phyloP scores from a whole-genome alignment of 768 basidiomycete genomes.

The Agaricus sinodeliciosus region DNA sequence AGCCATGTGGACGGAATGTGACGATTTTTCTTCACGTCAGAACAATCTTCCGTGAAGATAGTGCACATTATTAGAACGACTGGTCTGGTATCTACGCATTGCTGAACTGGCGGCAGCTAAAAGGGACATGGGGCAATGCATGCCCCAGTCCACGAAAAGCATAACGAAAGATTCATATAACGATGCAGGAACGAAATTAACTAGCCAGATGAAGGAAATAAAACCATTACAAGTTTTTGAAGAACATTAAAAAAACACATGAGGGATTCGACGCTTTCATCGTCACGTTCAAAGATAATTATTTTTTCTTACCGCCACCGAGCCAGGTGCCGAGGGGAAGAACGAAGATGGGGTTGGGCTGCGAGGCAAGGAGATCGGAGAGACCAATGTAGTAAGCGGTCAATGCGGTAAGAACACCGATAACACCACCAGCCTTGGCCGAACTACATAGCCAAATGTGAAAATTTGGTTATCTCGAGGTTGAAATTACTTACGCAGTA shows the following conservation, averaged over 20 bases:
- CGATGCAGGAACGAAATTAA: too few species aligned
- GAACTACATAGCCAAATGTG: constrained; percentile 16
- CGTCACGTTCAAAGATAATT: not conserved
- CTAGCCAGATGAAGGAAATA: too few species aligned
- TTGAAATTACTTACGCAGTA: constrained; percentile 19
- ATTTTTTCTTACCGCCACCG: constrained; percentile 15
- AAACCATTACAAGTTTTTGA: not conserved
- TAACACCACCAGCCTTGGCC: constrained; percentile 36
- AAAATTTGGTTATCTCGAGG: not conserved
- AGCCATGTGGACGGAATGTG: not conserved
- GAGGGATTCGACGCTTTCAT: not conserved
- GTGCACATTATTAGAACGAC: not conserved
- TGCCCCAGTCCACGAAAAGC: too few species aligned
- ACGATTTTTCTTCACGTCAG: not conserved
- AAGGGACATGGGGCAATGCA: too few species aligned
- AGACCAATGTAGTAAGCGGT: constrained; percentile 44
- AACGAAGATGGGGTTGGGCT: constrained; percentile 29
- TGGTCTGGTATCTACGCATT: too few species aligned
- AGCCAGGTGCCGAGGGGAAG: constrained; percentile 37
- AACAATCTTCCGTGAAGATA: not conserved
- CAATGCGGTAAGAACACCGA: constrained; percentile 39
- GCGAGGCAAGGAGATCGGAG: constrained; percentile 33
- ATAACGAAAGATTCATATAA: too few species aligned
- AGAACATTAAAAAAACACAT: not conserved
- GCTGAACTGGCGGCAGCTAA: too few species aligned